Evolutionary conservation across 2,329 filamentous ascomycete genomes (phyloP), one percentile per base, ranked within the genome.

Genomic region (Colletotrichum sp.): DNA sequence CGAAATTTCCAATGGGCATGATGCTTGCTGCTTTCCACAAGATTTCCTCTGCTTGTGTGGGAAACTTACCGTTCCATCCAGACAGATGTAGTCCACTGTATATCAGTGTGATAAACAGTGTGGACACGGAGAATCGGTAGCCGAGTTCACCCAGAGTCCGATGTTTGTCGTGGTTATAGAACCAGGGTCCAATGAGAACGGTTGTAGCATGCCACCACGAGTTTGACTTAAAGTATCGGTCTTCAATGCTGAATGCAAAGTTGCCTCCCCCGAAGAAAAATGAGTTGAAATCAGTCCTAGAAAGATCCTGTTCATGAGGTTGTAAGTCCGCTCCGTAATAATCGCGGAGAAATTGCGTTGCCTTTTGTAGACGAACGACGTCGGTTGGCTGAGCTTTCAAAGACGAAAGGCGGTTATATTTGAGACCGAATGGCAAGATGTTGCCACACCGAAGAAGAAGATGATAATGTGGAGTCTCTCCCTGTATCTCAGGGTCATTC

Each of bases 261-360:
- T 48, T 48, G 5, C 43, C 43, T 0, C 43, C n/a, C 1, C 0
- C n/a, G 1, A 1, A 48, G n/a, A 48, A 21, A 0, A 48, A 3
- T 13, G 43, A 21, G 0, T 7, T 1, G 1, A 48, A 21, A 0
- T 48, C n/a, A 7, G 43, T 0, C 2, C 43, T n/a, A 21, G 43
- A 1, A 13, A 48, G 3, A 1, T 2, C n/a, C n/a, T 13, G n/a
- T 0, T 3, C 1, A 0, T 12, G 0, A 13, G 18, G 3, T 7
- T 12, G 43, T 1, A 13, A 12, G 3, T n/a, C 18, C 2, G 9
- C 39, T 12, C 4, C 8, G 10, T 7, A 4, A 21, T 13, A 2
- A 21, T 12, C 2, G 9, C 43, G 43, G 10, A 21, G 2, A 7
- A 21, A 48, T 3, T 13, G 10, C 1, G 43, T 48, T 13, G 43